Conservation (phyloP, 495 filamentous ascomycete genomes). For the Umbilicaria muhlenbergii region DNA sequence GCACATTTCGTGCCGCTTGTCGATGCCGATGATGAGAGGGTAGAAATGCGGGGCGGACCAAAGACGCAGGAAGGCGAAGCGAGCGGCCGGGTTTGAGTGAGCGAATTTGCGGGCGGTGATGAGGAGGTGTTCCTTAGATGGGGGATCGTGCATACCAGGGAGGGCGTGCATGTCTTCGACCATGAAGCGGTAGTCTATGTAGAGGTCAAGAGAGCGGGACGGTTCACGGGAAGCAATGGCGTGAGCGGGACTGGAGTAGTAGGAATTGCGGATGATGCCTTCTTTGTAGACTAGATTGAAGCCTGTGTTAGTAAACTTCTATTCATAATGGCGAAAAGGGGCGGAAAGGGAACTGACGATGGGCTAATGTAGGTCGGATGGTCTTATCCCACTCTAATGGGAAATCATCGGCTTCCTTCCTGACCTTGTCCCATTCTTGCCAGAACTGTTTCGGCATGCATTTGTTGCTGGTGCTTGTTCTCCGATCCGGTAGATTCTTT, state of each 20-base stretch:
- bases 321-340: background rate
- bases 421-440: slow-evolving; percentile 17
- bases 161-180: slow-evolving; percentile 5
- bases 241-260: slow-evolving; percentile 16
- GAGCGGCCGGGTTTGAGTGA: slow-evolving; percentile 12
- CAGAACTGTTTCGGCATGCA: slow-evolving; percentile 22
- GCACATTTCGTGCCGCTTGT: slow-evolving; percentile 15
- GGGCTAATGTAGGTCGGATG: slow-evolving; percentile 26
- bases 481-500: slow-evolving; percentile 16
- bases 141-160: slow-evolving; percentile 11
- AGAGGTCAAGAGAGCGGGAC: slow-evolving; percentile 24
- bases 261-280: slow-evolving; percentile 21
- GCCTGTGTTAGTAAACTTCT: background rate
- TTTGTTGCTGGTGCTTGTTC: slow-evolving; percentile 20
- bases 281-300: slow-evolving; percentile 23
- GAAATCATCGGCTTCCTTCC: slow-evolving; percentile 12
- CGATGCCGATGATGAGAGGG: slow-evolving; percentile 26
- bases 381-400: slow-evolving; percentile 23
- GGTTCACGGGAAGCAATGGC: slow-evolving; percentile 23
- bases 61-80: slow-evolving; percentile 29
- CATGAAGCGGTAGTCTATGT: slow-evolving; percentile 22
- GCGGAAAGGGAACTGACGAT: slow-evolving; percentile 10
- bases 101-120: slow-evolving; percentile 17
- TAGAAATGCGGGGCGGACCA: slow-evolving; percentile 37
- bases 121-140: slow-evolving; percentile 18